phyloP scores from a whole-genome alignment of 768 basidiomycete species.

The Tylopilus subfusipes region DNA sequence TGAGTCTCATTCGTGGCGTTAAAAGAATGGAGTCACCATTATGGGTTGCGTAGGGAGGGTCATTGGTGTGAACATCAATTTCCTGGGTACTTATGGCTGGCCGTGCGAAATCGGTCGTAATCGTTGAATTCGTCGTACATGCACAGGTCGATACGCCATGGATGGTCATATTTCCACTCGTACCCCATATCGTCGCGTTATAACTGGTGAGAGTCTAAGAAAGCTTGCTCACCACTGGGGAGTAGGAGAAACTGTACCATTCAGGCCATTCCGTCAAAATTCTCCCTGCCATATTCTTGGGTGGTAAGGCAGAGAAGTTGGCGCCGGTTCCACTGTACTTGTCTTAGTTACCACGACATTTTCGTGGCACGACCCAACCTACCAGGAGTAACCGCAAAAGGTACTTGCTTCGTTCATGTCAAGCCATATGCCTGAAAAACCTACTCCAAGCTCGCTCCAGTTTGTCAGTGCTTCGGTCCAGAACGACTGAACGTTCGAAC shows the following conservation, averaged over 20 bases:
- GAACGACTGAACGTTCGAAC: constrained; percentile 44
- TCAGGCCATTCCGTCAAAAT: constrained; percentile 44
- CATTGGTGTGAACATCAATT: constrained; percentile 44
- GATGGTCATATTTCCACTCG: constrained; percentile 69
- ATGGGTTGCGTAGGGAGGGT: constrained; percentile 67
- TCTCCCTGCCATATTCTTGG: background rate
- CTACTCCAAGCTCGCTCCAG: constrained; percentile 47
- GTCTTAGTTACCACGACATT: background rate
- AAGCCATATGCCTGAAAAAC: constrained; percentile 62
- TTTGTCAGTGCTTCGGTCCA: constrained; percentile 60
- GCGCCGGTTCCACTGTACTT: constrained; percentile 43
- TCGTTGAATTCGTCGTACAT: constrained; percentile 16
- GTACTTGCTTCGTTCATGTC: constrained; percentile 66
- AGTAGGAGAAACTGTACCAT: constrained; percentile 38
- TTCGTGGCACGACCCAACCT: background rate
- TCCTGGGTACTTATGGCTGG: constrained; percentile 47
- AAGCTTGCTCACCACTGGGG: background rate
- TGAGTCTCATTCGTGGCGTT: background rate
- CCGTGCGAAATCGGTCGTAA: constrained; percentile 20
- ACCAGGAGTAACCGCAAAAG: constrained; percentile 62
- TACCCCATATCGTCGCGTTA: constrained; percentile 55
- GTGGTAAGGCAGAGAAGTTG: constrained; percentile 46
- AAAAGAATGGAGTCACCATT: constrained; percentile 44
- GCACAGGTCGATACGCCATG: constrained; percentile 56
- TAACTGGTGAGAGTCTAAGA: constrained; percentile 47